Evolutionary conservation across 139 green algal genomes (phyloP).

Genomic region (Marvania coccoides): DNA sequence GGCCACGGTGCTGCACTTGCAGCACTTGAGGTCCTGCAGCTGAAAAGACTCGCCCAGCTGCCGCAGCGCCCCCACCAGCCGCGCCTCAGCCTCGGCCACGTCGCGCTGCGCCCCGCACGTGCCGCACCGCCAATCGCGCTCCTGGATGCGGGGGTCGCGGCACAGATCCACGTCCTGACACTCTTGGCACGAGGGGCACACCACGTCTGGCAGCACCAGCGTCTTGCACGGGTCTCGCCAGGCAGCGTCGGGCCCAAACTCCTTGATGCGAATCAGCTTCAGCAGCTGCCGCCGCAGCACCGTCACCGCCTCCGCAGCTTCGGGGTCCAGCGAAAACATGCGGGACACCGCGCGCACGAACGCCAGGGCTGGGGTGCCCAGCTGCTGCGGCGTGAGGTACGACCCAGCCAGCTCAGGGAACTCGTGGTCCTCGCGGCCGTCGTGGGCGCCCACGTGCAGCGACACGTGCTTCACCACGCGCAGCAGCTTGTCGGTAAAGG

Average conservation of each 20-base stretch:
- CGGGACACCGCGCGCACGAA: slow-evolving; percentile 71
- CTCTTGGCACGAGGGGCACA: slow-evolving; percentile 86
- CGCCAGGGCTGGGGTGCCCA: slow-evolving; percentile 73
- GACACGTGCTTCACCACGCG: slow-evolving; percentile 16
- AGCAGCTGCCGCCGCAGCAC: slow-evolving; percentile 78
- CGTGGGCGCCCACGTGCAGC: slow-evolving; percentile 27
- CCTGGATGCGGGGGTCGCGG: slow-evolving; percentile 54
- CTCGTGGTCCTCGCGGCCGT: slow-evolving; percentile 37
- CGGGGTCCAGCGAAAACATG: slow-evolving; percentile 67
- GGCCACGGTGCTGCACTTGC: slow-evolving; percentile 55
- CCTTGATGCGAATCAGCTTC: slow-evolving; percentile 62
- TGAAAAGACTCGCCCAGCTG: slow-evolving; percentile 45
- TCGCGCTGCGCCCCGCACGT: slow-evolving; percentile 13
- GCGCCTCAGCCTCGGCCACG: slow-evolving; percentile 4
- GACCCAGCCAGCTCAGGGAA: slow-evolving; percentile 77
- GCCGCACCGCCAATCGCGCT: slow-evolving; percentile 34
- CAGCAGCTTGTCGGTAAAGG: slow-evolving; percentile 69
- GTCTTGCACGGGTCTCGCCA: slow-evolving; percentile 77
- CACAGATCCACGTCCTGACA: slow-evolving; percentile 88
- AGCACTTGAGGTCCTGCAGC: slow-evolving; percentile 82
- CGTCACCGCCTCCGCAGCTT: slow-evolving; percentile 40
- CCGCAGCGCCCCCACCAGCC: slow-evolving; percentile 3
- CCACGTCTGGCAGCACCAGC: slow-evolving; percentile 77
- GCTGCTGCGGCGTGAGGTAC: slow-evolving; percentile 61
- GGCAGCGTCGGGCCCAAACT: slow-evolving; percentile 67